Percentiles rank a stretch among this genome's conserved stretches.
These are phyloP conservation scores for Boletus pseudo-olivaceus DNA, from an alignment of 768 basidiomycete species.

Conservation along the genomic window DNA sequence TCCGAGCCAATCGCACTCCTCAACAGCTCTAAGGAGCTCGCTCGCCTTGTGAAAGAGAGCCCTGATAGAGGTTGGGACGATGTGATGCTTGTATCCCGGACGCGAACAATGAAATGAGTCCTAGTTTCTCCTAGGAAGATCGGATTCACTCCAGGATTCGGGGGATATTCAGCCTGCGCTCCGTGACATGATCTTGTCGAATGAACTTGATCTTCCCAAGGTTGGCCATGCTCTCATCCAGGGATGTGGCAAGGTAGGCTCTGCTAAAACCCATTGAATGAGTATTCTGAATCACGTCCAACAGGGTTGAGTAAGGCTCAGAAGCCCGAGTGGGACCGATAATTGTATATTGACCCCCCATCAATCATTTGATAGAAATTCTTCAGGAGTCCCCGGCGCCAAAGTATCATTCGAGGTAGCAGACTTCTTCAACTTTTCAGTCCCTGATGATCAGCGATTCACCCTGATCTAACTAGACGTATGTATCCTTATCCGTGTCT, in stretches of 20 bases:
- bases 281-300: background rate
- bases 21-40: background rate
- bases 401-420: slow-evolving; percentile 18
- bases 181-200: slow-evolving; percentile 46
- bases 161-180: slow-evolving; percentile 55
- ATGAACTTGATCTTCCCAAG: slow-evolving; percentile 42
- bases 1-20: background rate
- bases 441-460: slow-evolving; percentile 11
- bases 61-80: slow-evolving; percentile 19
- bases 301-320: slow-evolving; percentile 20
- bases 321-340: background rate
- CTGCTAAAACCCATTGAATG: background rate
- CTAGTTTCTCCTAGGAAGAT: slow-evolving; percentile 36
- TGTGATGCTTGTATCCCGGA: background rate
- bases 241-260: slow-evolving; percentile 50
- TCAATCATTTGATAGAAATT: slow-evolving; percentile 1
- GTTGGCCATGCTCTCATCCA: slow-evolving; percentile 46
- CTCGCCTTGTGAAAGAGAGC: slow-evolving; percentile 8
- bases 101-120: background rate
- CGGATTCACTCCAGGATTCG: slow-evolving; percentile 59
- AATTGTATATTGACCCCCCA: background rate
- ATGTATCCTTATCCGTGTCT: background rate
- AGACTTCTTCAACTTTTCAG: slow-evolving; percentile 21
- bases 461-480: slow-evolving; percentile 18
- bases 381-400: background rate